Percentiles rank a stretch among this genome's conserved stretches.
Evolutionary conservation across 805 yeast genomes (phyloP).

Genomic region (Ogataea populi-albae): DNA sequence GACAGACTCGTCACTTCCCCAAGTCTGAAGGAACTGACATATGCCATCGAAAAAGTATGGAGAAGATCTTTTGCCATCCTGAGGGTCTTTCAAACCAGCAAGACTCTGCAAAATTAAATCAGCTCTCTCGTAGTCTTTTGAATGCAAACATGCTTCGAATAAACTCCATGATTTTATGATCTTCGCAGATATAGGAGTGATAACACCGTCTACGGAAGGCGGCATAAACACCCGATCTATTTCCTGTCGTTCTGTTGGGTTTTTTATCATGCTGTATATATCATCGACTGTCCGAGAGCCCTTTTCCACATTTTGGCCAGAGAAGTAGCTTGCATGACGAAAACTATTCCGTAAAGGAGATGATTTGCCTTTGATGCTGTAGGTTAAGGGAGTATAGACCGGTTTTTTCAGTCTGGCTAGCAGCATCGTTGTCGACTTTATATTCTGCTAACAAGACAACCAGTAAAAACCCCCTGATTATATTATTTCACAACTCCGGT

Average conservation of each 20-base stretch:
- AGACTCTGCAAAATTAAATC: constrained; percentile 62
- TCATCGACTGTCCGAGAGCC: constrained; percentile 13
- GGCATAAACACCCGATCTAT: constrained; percentile 14
- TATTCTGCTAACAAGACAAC: too few species aligned
- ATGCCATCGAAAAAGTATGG: constrained; percentile 61
- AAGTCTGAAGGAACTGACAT: constrained; percentile 54
- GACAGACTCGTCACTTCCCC: constrained; percentile 31
- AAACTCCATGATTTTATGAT: constrained; percentile 53
- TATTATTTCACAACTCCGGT: too few species aligned
- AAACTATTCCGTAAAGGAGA: too few species aligned
- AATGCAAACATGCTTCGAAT: constrained; percentile 71
- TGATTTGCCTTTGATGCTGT: too few species aligned
- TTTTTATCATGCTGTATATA: constrained; percentile 11
- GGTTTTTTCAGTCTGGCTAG: too few species aligned
- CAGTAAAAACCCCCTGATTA: too few species aligned
- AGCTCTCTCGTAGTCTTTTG: constrained; percentile 67
- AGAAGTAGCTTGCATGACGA: constrained; percentile 15
- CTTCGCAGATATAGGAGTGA: constrained; percentile 26
- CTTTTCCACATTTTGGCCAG: constrained; percentile 5
- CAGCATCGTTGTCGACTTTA: too few species aligned
- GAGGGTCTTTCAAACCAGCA: constrained; percentile 40
- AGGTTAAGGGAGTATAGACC: too few species aligned
- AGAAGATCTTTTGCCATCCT: constrained; percentile 13
- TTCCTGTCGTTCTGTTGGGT: constrained; percentile 1
- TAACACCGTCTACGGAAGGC: constrained; percentile 26